A percentile compares a stretch with the other conserved stretches of the same genome.
These are phyloP conservation scores for Exsudoporus floridanus DNA, from an alignment of 1,284 basidiomycete species.

Conservation along the genomic window DNA sequence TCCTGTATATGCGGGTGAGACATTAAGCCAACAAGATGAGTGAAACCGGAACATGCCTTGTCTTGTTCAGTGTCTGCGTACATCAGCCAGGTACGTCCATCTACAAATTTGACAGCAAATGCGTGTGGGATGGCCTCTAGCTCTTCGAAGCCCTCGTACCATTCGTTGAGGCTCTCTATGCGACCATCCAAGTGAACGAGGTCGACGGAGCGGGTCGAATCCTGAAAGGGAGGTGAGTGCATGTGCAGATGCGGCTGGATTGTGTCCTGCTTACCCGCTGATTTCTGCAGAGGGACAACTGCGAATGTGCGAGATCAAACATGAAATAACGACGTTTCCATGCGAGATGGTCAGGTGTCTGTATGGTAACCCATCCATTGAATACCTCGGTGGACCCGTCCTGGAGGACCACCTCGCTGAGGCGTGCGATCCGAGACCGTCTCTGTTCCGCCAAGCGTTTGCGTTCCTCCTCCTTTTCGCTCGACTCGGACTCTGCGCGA, in stretches of 20 bases:
- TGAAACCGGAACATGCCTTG: constrained; percentile 46
- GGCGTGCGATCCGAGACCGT: constrained; percentile 44
- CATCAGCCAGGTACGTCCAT: constrained; percentile 55
- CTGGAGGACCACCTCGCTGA: constrained; percentile 44
- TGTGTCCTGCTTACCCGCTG: constrained; percentile 44
- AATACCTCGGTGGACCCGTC: constrained; percentile 42
- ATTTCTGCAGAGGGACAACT: constrained; percentile 54
- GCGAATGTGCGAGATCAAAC: constrained; percentile 45
- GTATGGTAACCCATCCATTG: constrained; percentile 67
- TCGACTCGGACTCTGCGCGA: constrained; percentile 46
- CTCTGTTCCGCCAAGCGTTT: constrained; percentile 46
- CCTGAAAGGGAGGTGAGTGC: constrained; percentile 38
- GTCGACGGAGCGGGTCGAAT: constrained; percentile 48
- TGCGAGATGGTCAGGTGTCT: constrained; percentile 51
- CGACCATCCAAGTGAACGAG: constrained; percentile 47
- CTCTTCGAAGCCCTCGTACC: constrained; percentile 72
- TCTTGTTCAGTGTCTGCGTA: constrained; percentile 67
- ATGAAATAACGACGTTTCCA: constrained; percentile 72
- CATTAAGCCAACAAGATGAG: neutral
- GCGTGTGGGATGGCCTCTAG: constrained; percentile 67
- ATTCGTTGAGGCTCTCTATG: constrained; percentile 55
- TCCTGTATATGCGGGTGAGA: constrained; percentile 25
- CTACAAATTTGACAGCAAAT: constrained; percentile 63
- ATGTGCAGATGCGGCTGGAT: neutral
- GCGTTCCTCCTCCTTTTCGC: constrained; percentile 45